Conservation (phyloP, 495 filamentous ascomycete genomes). For the Glutinoglossum americanum region DNA sequence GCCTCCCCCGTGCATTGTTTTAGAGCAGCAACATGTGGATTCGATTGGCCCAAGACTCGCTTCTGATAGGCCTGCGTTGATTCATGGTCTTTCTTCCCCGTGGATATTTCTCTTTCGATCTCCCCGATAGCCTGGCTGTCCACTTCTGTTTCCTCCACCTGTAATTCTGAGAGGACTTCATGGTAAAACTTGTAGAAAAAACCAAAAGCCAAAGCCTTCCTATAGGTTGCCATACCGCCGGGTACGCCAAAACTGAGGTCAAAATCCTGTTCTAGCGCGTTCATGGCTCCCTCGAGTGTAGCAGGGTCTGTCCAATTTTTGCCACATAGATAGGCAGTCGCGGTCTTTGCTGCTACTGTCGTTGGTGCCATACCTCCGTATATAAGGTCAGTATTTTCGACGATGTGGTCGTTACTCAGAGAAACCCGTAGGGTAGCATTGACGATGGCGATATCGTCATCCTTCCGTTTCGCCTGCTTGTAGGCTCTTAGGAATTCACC, state of each 20-base stretch:
- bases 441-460: conserved; percentile 94
- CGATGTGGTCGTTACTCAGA: conserved; percentile 39
- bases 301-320: conserved; percentile 59
- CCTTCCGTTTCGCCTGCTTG: conserved; percentile 89
- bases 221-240: conserved; percentile 89
- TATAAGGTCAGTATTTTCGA: conserved; percentile 50
- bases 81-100: conserved; percentile 39
- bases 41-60: conserved; percentile 57
- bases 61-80: conserved; percentile 43
- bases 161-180: conserved; percentile 28
- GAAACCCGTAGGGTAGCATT: conserved; percentile 59
- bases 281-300: conserved; percentile 76
- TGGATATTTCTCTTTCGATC: conserved; percentile 43
- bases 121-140: conserved; percentile 41
- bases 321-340: conserved; percentile 45
- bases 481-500: conserved; percentile 58
- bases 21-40: conserved; percentile 71
- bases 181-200: conserved; percentile 88
- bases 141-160: conserved; percentile 21
- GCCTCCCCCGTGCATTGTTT: conserved; percentile 90
- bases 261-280: conserved; percentile 68
- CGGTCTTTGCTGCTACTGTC: conserved; percentile 62
- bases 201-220: conserved; percentile 69
- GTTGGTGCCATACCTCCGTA: conserved; percentile 85
- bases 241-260: conserved; percentile 68